Evolutionary conservation across 2,329 filamentous ascomycete species (phyloP), one percentile per base, ranked within the genome.

Genomic region (Allantophomopsis cytisporea): DNA sequence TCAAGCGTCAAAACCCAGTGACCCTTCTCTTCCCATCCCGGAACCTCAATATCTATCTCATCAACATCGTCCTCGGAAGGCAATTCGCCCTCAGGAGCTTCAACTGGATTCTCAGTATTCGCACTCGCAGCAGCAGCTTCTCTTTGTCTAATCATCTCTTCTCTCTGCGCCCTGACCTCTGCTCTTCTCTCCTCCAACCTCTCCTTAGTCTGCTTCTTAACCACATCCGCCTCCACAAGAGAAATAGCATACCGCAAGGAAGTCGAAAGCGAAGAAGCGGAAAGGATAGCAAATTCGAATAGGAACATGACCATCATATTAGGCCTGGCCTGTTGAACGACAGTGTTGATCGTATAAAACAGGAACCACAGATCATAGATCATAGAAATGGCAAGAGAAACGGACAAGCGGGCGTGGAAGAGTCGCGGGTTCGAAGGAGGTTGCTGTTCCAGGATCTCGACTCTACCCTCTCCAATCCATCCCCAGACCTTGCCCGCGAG

Each of bases 301-400:
- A 93, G 77, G 54, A 98, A 98, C 87, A 98, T 96, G 46, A 98
- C 87, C 87, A 96, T 98, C 83, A 98, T 96, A 43, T 93, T 91
- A 1, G 89, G 87, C n/a, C 83, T 73, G 2, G 89, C 85, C 55
- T 93, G 80, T 42, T 83, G 78, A 37, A 95, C 77, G 23, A 96
- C 88, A 0, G 82, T 85, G 20, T 78, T 74, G 44, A 94, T 69
- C 42, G 83, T 80, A 58, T 94, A 95, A 37, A 71, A 71, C 47
- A 95, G 76, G 62, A 98, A 77, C 56, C 72, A 80, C 17, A 78
- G 57, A 54, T 94, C 83, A 62, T 94, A 95, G 13, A 76, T 49
- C 42, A 94, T 70, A 46, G 88, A 89, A 39, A 94, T 60, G 2
- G 82, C 54, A 36, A 98, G 68, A 34, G 88, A 95, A 37, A 82